Conservation (phyloP, 2,329 filamentous ascomycete genomes). For the Tolypocladium paradoxum region DNA sequence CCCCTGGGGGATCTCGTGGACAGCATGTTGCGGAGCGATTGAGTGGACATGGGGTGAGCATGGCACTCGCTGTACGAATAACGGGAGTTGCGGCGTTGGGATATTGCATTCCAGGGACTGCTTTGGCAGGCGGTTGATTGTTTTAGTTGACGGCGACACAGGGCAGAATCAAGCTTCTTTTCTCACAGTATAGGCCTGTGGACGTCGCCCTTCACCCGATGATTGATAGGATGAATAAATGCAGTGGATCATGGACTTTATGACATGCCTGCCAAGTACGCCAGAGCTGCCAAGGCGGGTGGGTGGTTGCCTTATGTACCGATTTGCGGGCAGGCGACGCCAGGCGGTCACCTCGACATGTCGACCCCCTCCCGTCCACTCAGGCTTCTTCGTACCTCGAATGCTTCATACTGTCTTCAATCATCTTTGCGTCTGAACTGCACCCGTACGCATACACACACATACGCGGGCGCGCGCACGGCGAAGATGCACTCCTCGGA, state of each 20-base stretch:
- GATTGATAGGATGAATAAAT: background rate
- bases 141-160: background rate
- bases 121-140: constrained; percentile 1
- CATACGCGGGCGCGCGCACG: too few species aligned
- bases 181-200: background rate
- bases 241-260: background rate
- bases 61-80: constrained; percentile 3
- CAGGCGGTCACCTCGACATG: too few species aligned
- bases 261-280: too few species aligned
- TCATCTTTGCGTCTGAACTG: too few species aligned
- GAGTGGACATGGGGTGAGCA: constrained; percentile 10
- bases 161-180: background rate
- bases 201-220: background rate
- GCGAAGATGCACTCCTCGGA: too few species aligned
- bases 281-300: background rate
- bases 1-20: constrained; percentile 92
- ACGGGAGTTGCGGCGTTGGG: constrained; percentile 12
- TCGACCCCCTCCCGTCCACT: too few species aligned
- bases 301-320: too few species aligned
- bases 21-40: constrained; percentile 94
- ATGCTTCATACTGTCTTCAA: too few species aligned
- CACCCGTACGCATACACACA: too few species aligned
- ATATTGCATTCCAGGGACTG: constrained; percentile 1
- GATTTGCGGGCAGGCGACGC: too few species aligned
- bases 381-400: too few species aligned